Evolutionary conservation across 1,284 basidiomycete species (phyloP).

Genomic region (Ganoderma resinaceum): DNA sequence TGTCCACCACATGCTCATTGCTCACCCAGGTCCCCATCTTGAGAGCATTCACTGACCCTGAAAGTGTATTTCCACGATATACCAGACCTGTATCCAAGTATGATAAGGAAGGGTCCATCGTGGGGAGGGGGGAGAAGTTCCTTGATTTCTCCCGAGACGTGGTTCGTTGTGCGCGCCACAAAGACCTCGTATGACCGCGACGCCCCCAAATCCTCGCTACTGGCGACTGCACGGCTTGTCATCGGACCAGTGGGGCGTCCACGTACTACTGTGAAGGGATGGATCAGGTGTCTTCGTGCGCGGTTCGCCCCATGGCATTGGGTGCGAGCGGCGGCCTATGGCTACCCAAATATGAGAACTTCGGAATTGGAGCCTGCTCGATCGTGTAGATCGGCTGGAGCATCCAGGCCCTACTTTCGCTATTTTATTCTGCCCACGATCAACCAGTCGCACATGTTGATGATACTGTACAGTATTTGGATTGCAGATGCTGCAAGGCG

Average conservation of each 20-base stretch:
- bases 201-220: not conserved
- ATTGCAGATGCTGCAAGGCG: too few relatives aligned
- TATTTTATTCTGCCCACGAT: not conserved
- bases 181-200: not conserved
- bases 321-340: not conserved
- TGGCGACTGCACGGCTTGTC: not conserved
- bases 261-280: not conserved
- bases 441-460: not conserved
- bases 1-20: too few relatives aligned
- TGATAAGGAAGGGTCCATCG: not conserved
- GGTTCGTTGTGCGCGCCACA: not conserved
- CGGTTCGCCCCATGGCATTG: not conserved
- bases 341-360: not conserved
- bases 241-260: constrained; percentile 1
- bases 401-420: not conserved
- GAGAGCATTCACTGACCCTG: too few relatives aligned
- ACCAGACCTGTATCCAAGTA: too few relatives aligned
- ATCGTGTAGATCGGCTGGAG: not conserved
- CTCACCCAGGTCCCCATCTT: too few relatives aligned
- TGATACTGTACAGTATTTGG: too few relatives aligned
- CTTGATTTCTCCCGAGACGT: not conserved
- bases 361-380: not conserved
- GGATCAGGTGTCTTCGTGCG: not conserved
- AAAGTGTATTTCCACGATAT: too few relatives aligned
- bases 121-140: not conserved